Percentiles rank a stretch among this genome's conserved stretches.
Evolutionary conservation across 2,329 filamentous ascomycete species (phyloP).

Genomic region (Trichoderma guizhouense): DNA sequence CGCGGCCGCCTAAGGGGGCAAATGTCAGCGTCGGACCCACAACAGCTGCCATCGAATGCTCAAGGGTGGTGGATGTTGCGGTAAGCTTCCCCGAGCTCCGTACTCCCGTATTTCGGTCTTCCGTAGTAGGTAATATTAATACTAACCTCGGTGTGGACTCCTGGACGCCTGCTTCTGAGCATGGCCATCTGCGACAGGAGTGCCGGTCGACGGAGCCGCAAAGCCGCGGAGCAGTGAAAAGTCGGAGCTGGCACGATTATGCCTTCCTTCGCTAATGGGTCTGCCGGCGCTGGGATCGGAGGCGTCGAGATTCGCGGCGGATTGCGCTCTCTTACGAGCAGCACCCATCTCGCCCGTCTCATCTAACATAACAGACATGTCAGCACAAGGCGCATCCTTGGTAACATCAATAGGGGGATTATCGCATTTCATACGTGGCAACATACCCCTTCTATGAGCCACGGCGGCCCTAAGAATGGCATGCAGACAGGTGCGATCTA

Average conservation of each 20-base stretch:
- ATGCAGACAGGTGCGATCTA: slow-evolving; percentile 71
- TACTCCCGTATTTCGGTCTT: not conserved
- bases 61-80: slow-evolving; percentile 4
- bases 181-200: slow-evolving; percentile 41
- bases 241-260: slow-evolving; percentile 70
- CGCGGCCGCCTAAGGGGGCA: slow-evolving; percentile 48
- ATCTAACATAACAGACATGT: slow-evolving; percentile 24
- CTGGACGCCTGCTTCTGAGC: slow-evolving; percentile 30
- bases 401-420: not conserved
- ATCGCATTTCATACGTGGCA: not conserved
- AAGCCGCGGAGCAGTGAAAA: slow-evolving; percentile 58
- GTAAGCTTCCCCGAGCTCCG: slow-evolving; percentile 1
- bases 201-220: slow-evolving; percentile 46
- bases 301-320: slow-evolving; percentile 59
- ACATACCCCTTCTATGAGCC: slow-evolving; percentile 63
- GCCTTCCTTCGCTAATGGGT: slow-evolving; percentile 60
- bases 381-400: not conserved
- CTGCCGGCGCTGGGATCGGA: slow-evolving; percentile 48
- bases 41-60: slow-evolving; percentile 10
- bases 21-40: slow-evolving; percentile 38
- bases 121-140: not conserved
- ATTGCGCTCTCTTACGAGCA: slow-evolving; percentile 55
- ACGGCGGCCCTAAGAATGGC: slow-evolving; percentile 72
- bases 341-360: slow-evolving; percentile 42
- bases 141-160: slow-evolving; percentile 32